Evolutionary conservation across 331 rosid genomes (phyloP).

Genomic region (Acacia concinna): DNA sequence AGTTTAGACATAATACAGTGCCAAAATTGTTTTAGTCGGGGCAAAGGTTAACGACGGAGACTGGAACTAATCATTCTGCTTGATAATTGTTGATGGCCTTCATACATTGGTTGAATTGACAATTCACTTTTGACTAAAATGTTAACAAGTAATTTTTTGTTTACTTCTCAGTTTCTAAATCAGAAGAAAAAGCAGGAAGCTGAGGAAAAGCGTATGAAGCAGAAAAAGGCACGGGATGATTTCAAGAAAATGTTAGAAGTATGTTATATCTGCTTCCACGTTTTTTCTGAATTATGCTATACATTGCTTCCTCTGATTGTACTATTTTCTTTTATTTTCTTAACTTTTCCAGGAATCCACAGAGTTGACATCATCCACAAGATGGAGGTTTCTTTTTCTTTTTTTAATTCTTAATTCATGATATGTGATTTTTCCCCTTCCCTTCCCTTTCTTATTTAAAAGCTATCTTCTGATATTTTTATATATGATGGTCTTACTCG

Average conservation of each 20-base stretch:
- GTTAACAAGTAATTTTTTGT: constrained; percentile 10
- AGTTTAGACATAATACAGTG: neutral
- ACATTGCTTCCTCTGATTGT: constrained; percentile 21
- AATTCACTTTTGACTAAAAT: constrained; percentile 4
- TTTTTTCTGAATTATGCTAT: constrained; percentile 28
- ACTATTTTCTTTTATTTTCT: constrained; percentile 18
- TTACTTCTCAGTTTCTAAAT: constrained; percentile 59
- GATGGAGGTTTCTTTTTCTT: constrained; percentile 71
- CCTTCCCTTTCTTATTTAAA: constrained; percentile 1
- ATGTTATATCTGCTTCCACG: constrained; percentile 36
- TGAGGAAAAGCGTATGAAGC: constrained; percentile 77
- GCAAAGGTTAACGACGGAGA: neutral
- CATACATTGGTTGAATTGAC: neutral
- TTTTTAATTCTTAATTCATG: neutral
- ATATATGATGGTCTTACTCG: neutral
- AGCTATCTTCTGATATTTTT: neutral
- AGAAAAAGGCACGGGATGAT: constrained; percentile 83
- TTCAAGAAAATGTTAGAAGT: constrained; percentile 90
- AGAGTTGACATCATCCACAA: constrained; percentile 69
- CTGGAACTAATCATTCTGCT: constrained; percentile 3
- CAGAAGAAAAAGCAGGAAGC: constrained; percentile 83
- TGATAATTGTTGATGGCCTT: neutral
- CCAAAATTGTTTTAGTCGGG: neutral
- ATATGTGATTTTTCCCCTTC: constrained; percentile 10
- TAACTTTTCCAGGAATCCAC: constrained; percentile 67